Base-by-base conservation (phyloP, 495 filamentous ascomycete genomes). In the Penicillium alfredii region DNA sequence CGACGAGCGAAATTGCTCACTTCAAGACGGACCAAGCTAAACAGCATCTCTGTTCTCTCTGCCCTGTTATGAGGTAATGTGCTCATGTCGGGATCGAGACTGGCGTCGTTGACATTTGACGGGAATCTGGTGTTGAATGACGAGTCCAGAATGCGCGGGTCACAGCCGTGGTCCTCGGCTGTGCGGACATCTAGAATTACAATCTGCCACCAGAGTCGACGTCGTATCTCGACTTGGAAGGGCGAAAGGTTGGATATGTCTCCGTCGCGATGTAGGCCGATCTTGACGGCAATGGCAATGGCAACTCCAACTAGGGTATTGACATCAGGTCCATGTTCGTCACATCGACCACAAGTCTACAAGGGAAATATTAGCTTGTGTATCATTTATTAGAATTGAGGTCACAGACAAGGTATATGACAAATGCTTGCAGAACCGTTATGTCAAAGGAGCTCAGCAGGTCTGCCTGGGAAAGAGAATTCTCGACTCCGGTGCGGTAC, bases 21-120 rank as follows among this genome's bases (percentile, higher is more conserved):
- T 42, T 81, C 76, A 44, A 71, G 77, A 3, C 76, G 64, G 8
- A 78, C 74, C 6, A 89, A 58, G 30, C 69, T 76, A 49, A 88
- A 86, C 2, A 78, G 73, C 79, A 88, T 86, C 32, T 88, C 84
- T n/a, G 82, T 86, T 6, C 66, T 68, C 4, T 72, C 78, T 1
- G 42, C 38, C 4, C 74, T 61, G 10, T 69, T 55, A 22, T 60
- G 40, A 0, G 82, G 78, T 9, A 72, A 53, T 6, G 72, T 58
- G 1, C 58, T 73, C 64, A 73, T 78, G 0, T 76, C 61, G 3
- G 77, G 77, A 31, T 64, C 61, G 9, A 93, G 68, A 44, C 84
- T 81, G 11, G 45, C 40, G 39, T 93, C 86, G 58, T 84, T 76
- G 37, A 89, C 66, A 47, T 86, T 89, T 3, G 72, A 58, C 0